Evolutionary conservation across 2,329 filamentous ascomycete genomes (phyloP).

Genomic region (Penicillium sp.): DNA sequence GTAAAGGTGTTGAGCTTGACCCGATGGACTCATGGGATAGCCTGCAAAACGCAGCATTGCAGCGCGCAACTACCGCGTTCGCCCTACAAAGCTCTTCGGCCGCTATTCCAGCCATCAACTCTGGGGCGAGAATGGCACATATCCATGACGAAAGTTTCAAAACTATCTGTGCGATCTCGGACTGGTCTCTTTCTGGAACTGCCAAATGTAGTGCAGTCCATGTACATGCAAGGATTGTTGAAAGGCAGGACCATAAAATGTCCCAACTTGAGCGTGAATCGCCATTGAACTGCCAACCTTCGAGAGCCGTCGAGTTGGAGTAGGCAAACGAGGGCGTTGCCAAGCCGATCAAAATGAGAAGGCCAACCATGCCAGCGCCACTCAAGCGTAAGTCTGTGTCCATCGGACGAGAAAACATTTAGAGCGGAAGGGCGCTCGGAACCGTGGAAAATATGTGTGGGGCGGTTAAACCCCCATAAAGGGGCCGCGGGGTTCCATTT

Average conservation of each 20-base stretch:
- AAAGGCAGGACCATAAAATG: slow-evolving; percentile 19
- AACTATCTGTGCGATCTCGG: background rate
- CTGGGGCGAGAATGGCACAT: slow-evolving; percentile 4
- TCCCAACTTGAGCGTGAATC: slow-evolving; percentile 14
- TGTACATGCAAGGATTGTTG: slow-evolving; percentile 18
- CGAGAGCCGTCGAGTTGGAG: slow-evolving; percentile 6
- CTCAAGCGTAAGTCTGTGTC: background rate
- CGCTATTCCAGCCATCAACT: slow-evolving; percentile 1
- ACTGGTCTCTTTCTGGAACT: background rate
- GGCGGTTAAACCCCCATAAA: background rate
- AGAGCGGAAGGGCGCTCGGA: background rate
- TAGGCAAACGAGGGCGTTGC: background rate
- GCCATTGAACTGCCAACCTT: slow-evolving; percentile 12
- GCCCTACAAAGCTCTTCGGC: slow-evolving; percentile 1
- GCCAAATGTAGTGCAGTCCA: slow-evolving; percentile 15
- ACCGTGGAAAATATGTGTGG: background rate
- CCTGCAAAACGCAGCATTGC: slow-evolving; percentile 2
- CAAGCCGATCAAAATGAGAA: background rate
- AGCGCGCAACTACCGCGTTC: background rate
- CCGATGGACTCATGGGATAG: background rate
- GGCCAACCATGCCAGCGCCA: background rate
- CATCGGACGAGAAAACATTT: background rate
- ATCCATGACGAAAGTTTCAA: background rate
- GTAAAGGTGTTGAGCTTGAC: background rate
- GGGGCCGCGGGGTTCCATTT: background rate